phyloP scores from a whole-genome alignment of 495 filamentous ascomycete genomes.

The Neohortaea acidophila region DNA sequence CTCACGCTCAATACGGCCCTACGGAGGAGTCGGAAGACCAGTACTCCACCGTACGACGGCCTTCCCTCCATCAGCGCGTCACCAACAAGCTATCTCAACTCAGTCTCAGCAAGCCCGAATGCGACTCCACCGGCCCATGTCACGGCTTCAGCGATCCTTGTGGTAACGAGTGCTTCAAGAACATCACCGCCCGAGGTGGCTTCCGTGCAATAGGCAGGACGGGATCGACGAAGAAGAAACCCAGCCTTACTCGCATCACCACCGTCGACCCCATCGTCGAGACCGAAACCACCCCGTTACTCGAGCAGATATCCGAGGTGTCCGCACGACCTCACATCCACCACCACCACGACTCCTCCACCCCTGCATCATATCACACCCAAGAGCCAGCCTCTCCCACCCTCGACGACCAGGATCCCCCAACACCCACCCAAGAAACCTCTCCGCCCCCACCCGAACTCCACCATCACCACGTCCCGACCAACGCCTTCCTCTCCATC shows the following conservation, averaged over 20 bases:
- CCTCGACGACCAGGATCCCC: neutral
- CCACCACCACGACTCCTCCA: neutral
- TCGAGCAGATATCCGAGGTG: constrained; percentile 20
- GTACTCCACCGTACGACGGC: constrained; percentile 23
- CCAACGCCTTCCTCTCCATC: constrained; percentile 84
- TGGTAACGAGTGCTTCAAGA: constrained; percentile 63
- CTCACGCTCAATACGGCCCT: neutral
- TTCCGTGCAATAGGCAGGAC: constrained; percentile 1
- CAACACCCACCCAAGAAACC: constrained; percentile 1
- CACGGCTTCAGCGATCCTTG: constrained; percentile 77
- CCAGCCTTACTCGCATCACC: constrained; percentile 3
- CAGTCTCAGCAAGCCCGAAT: constrained; percentile 51
- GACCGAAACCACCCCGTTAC: constrained; percentile 22
- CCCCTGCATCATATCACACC: neutral
- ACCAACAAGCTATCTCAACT: constrained; percentile 45
- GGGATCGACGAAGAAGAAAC: constrained; percentile 4
- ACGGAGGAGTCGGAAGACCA: constrained; percentile 1
- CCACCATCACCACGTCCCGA: constrained; percentile 93
- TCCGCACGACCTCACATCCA: neutral
- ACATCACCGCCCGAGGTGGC: constrained; percentile 14
- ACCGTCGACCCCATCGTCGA: constrained; percentile 5
- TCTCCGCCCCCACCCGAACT: constrained; percentile 21
- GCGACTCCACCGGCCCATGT: constrained; percentile 62
- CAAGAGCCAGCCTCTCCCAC: neutral
- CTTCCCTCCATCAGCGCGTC: constrained; percentile 30